A percentile compares a stretch with the other conserved stretches of the same genome.
Conservation (phyloP, 176 grass and related monocot genomes). For the Lolium multiflorum region DNA sequence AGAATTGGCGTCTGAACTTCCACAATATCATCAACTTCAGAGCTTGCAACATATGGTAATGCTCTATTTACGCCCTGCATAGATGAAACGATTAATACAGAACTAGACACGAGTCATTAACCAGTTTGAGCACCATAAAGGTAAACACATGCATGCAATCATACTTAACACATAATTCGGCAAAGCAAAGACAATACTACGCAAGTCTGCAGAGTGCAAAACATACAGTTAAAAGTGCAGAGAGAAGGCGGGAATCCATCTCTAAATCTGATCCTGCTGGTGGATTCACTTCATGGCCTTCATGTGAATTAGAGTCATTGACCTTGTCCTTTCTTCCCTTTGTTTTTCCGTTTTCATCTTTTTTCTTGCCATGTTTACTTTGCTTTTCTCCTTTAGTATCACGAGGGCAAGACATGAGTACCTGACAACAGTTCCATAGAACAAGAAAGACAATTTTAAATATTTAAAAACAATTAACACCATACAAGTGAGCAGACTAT, state of each 20-base stretch:
- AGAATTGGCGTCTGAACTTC: constrained; percentile 91
- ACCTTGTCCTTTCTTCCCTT: constrained; percentile 54
- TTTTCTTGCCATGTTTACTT: constrained; percentile 67
- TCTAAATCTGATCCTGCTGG: constrained; percentile 66
- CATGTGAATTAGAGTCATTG: constrained; percentile 43
- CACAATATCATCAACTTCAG: constrained; percentile 94
- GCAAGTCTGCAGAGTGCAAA: constrained; percentile 6
- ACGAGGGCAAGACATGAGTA: constrained; percentile 72
- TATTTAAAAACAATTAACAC: constrained; percentile 8
- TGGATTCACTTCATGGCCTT: constrained; percentile 51
- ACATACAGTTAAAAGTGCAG: constrained; percentile 90
- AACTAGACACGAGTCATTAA: background rate
- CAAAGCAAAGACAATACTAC: constrained; percentile 20
- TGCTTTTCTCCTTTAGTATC: constrained; percentile 52
- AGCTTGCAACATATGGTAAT: constrained; percentile 91
- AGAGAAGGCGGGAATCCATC: constrained; percentile 93
- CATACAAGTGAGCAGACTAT: constrained; percentile 19
- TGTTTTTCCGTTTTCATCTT: constrained; percentile 49
- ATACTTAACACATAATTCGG: constrained; percentile 4
- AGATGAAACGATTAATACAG: constrained; percentile 36
- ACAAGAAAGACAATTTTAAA: constrained; percentile 15
- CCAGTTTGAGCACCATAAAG: constrained; percentile 29
- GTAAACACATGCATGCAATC: constrained; percentile 6
- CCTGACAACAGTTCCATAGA: constrained; percentile 55
- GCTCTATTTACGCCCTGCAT: constrained; percentile 96